Base-by-base conservation (phyloP, 1,284 basidiomycete species). In the Cutaneotrichosporon mucoides region DNA sequence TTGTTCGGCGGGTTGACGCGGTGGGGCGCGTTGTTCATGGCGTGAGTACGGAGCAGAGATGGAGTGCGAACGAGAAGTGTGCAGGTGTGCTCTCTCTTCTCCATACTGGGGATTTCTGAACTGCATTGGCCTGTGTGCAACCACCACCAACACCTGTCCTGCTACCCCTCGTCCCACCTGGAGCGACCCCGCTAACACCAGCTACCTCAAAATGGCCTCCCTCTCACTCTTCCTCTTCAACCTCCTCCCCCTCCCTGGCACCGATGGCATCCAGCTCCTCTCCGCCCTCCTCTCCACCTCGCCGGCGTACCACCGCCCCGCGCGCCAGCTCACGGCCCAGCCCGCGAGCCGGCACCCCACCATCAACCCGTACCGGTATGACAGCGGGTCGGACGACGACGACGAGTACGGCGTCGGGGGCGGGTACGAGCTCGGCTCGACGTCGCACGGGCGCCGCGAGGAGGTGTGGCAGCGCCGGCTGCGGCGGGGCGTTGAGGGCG, bases 151-250 rank as follows among this genome's bases (percentile, higher is more conserved):
- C 24, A 24, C 24, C 24, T 24, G 24, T 24, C 24, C 24, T 24
- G 24, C 24, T 24, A 24, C 24, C 24, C 24, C 24, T 24, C 24
- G 24, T 24, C 24, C 24, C 24, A 24, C 24, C 24, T 24, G 24
- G 24, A 24, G 24, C 24, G 24, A 24, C 38, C 16, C 12, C 33
- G 40, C 57, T 59, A 37, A 62, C 13, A 24, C 9, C 59, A 76
- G 73, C 6, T 76, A 77, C 59, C 54, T 72, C 50, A 63, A 66
- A 8, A 68, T 68, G n/a, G 68, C 73, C 13, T 61, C 73, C 0
- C 50, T 76, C 5, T 77, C 75, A 3, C 62, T 77, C 15, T 75
- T 70, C 66, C 55, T 77, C 12, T 70, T 77, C 70, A 77, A 77
- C 62, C 70, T 77, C 49, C 69, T 77, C 34, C 73, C 75, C 0